Base-by-base conservation (phyloP, 2,329 filamentous ascomycete genomes). In the Xylariaceae sp. region DNA sequence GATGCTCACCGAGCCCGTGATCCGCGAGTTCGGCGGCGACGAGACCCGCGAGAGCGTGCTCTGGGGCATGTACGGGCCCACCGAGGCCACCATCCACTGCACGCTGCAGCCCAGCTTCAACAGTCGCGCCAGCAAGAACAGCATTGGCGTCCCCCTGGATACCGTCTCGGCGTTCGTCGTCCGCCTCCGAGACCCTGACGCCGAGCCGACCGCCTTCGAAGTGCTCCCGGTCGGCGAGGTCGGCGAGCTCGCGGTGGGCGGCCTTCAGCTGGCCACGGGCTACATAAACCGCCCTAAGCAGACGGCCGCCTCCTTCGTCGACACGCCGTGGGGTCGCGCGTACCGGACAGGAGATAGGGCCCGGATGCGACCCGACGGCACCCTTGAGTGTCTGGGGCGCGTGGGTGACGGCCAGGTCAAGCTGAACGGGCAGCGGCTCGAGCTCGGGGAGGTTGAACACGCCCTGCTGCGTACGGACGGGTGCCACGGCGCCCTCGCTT, bases 1-100 rank as follows among this genome's bases (percentile, higher is more conserved):
- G 58, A 94, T 94, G 88, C 71, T 95, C 22, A 94, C 83, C 3
- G 67, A 71, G 26, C 72, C 76, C 7, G 80, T 95, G 2, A 69
- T 94, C 15, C 63, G 75, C 22, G 86, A 93, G 51, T 95, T 92
- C 64, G 87, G 86, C 5, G 75, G 75, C 3, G 61, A 65, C 8
- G 50, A 57, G 1, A 52, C 51, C 1, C 60, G 59, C 6, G 53
- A 64, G 2, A 80, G 83, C 45, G 78, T 94, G 27, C 67, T 95
- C 1, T 89, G 86, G 72, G 89, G 80, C 21, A 94, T 94, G 87
- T 95, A 95, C 52, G 89, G 89, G 0, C 89, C 89, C 2, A 95
- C 89, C 0, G 89, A 95, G 60, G 86, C 86, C 6, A 78, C 88
- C 0, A 94, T 95, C 37, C 89, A 95, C 54, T 95, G 74, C 53